These are phyloP conservation scores for Diplocarpon mali DNA, from an alignment of 2,329 filamentous ascomycete species.

Conservation along the genomic window DNA sequence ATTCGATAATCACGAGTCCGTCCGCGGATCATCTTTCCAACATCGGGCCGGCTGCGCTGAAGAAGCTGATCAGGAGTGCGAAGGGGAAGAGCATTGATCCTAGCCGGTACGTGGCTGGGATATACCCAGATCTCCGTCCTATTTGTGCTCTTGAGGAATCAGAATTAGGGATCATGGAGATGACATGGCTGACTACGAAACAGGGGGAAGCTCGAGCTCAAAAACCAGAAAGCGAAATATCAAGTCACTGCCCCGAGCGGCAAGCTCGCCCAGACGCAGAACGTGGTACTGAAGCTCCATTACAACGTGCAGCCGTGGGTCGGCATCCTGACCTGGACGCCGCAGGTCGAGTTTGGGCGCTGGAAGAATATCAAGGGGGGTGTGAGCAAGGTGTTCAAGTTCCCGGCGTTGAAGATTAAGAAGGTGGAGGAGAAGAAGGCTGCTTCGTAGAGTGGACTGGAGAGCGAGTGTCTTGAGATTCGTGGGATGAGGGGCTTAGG, in stretches of 20 bases:
- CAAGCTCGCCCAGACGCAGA: constrained; percentile 59
- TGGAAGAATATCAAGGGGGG: constrained; percentile 59
- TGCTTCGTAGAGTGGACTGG: neutral
- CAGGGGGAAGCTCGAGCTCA: constrained; percentile 64
- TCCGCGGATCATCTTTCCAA: constrained; percentile 52
- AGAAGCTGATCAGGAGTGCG: constrained; percentile 49
- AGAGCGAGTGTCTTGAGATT: too few relatives aligned
- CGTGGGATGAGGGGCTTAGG: too few relatives aligned
- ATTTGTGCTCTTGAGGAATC: neutral
- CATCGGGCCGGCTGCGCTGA: constrained; percentile 46
- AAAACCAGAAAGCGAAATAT: constrained; percentile 89
- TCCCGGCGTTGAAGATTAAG: constrained; percentile 58
- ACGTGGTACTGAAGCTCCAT: constrained; percentile 70
- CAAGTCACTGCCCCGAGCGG: constrained; percentile 86
- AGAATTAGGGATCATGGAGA: constrained; percentile 1
- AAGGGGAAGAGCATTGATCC: constrained; percentile 48
- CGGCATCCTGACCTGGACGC: constrained; percentile 73
- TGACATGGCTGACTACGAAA: constrained; percentile 8
- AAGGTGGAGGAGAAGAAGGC: constrained; percentile 11
- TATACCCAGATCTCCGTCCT: neutral
- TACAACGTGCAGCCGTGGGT: constrained; percentile 99
- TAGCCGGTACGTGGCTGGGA: constrained; percentile 17
- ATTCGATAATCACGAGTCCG: constrained; percentile 75
- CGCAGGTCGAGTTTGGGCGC: constrained; percentile 38
- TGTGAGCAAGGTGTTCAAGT: constrained; percentile 49